Percentiles rank a stretch among this genome's conserved stretches.
These are phyloP conservation scores for Eucalyptus dawsonii DNA, from an alignment of 345 rosid genomes.

Conservation along the genomic window DNA sequence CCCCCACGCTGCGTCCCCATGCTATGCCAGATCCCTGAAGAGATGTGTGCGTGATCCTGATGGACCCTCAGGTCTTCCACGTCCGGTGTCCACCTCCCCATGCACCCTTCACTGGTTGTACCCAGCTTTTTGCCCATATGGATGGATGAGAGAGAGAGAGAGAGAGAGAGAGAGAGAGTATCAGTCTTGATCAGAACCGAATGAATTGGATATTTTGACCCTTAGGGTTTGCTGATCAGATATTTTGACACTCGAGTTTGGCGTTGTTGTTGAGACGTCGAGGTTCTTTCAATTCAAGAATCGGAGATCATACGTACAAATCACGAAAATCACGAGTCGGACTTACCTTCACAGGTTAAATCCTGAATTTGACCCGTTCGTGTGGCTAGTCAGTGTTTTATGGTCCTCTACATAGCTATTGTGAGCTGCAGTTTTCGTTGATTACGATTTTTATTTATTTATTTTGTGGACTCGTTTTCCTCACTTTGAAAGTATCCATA, in stretches of 20 bases:
- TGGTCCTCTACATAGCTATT: neutral
- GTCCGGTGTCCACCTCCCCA: neutral
- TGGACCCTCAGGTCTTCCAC: neutral
- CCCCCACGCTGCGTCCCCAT: neutral
- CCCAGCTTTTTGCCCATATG: neutral
- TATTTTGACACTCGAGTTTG: neutral
- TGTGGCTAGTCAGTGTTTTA: neutral
- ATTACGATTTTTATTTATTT: neutral
- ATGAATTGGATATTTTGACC: neutral
- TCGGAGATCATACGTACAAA: neutral
- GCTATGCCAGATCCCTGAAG: neutral
- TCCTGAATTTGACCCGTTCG: neutral
- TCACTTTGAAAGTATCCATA: neutral
- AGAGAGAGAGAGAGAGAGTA: neutral
- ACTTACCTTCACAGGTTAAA: fast-evolving
- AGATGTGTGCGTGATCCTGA: neutral
- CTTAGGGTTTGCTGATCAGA: neutral
- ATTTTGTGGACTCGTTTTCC: neutral
- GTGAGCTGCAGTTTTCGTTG: neutral
- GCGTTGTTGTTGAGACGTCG: neutral
- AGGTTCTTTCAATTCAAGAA: neutral
- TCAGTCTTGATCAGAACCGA: neutral
- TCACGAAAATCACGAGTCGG: neutral
- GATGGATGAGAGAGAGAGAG: neutral
- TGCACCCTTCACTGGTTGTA: neutral